Base-by-base conservation (phyloP, 495 filamentous ascomycete genomes). In the Letharia lupina region DNA sequence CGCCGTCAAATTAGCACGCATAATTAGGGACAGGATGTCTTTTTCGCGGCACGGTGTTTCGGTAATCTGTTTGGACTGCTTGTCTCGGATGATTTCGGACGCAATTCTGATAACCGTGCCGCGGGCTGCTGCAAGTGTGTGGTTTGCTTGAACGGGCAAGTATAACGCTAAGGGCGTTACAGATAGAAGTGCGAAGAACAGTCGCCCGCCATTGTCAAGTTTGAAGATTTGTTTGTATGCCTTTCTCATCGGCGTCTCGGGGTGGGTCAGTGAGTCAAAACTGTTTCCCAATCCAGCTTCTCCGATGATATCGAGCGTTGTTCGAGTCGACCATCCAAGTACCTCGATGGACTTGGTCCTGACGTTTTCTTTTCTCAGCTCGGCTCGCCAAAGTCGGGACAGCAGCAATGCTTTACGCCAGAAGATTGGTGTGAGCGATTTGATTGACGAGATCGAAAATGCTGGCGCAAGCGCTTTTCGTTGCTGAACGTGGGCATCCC, bases 231-330 rank as follows among this genome's bases (percentile, higher is more conserved):
- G 69, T 2, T 74, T 70, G 66, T 82, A 83, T 2, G 78, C 77
- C 65, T 75, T 71, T 56, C 77, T 75, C 28, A 81, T 70, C 9
- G 75, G 75, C 0, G 72, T 73, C 11, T 78, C 66, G 0, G 76
- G 75, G 67, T 81, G 54, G n/a, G 72, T 67, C 4, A 83, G 72
- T 0, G 78, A 75, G 62, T 76, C 71, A 47, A 82, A 74, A 1
- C 79, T 75, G 35, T 73, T 76, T 9, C 79, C 80, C 60, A 83
- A 81, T 0, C 79, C 81, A 7, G 81, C 79, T 67, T 77, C 71
- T 40, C 77, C 79, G 62, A 83, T 83, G 65, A 83, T 82, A 66
- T 83, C 81, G n/a, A 83, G 78, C 0, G 80, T 80, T 40, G 77
- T 75, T 28, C 79, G 73, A 65, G 78, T 79, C 40, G 78, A 73